Evolutionary conservation across 2,329 filamentous ascomycete genomes (phyloP).

Genomic region (Coniochaeta sp.): DNA sequence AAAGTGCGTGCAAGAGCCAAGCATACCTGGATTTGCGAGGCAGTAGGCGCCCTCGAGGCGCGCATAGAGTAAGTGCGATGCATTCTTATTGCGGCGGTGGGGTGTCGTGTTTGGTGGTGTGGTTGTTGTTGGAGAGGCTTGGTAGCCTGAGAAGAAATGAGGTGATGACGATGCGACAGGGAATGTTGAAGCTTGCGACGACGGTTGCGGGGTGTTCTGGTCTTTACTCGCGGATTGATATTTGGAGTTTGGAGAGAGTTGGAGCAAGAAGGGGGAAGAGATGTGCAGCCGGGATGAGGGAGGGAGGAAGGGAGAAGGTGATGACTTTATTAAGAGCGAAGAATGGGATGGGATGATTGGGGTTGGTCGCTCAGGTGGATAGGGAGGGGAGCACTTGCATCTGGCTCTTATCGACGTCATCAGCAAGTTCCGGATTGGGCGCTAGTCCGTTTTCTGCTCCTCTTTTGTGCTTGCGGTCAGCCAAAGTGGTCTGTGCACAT

Average conservation of each 20-base stretch:
- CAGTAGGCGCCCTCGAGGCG: constrained; percentile 91
- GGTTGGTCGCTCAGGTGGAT: neutral
- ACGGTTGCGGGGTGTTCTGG: neutral
- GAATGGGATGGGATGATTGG: neutral
- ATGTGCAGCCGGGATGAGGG: neutral
- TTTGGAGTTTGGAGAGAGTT: neutral
- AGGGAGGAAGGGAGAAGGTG: neutral
- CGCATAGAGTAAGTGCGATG: constrained; percentile 99
- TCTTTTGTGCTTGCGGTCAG: neutral
- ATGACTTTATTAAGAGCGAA: constrained; percentile 1
- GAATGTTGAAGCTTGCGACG: neutral
- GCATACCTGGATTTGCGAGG: constrained; percentile 62
- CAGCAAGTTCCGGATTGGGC: neutral
- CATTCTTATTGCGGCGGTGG: constrained; percentile 48
- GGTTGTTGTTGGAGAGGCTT: neutral
- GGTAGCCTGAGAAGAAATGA: neutral
- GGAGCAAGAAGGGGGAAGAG: neutral
- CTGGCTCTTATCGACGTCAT: constrained; percentile 1
- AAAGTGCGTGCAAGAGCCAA: neutral
- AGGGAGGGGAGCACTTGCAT: no score
- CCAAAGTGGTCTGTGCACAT: neutral
- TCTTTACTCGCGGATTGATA: neutral
- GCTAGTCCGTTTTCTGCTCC: neutral
- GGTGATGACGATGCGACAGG: constrained; percentile 1
- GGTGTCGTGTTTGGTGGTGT: neutral